Evolutionary conservation across 164 flowering plant genomes (phyloP).

Genomic region (Magnolia kwangsiensis): DNA sequence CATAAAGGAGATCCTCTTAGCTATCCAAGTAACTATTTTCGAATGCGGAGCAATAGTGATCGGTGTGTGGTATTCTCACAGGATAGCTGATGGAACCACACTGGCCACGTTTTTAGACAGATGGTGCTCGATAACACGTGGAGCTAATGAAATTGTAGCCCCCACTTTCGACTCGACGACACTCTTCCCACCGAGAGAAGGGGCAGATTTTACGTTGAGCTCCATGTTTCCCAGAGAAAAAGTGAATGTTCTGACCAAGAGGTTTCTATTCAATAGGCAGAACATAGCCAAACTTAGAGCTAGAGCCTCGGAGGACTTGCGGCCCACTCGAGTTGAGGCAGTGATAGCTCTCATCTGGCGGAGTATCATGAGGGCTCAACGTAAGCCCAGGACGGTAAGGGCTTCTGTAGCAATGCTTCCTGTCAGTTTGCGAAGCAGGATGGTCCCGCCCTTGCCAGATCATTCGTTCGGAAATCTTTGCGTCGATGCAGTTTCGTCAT

Average conservation of each 20-base stretch:
- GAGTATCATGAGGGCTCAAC: background rate
- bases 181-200: background rate
- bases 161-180: background rate
- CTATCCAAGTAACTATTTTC: constrained; percentile 20
- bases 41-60: constrained; percentile 24
- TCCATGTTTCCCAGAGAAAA: background rate
- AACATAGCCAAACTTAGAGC: background rate
- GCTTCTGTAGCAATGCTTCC: constrained; percentile 23
- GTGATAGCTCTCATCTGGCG: constrained; percentile 1
- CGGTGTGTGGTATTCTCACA: constrained; percentile 24
- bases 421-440: constrained; percentile 14
- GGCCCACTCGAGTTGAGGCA: background rate
- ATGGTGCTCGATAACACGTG: constrained; percentile 21
- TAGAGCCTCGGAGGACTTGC: background rate
- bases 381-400: background rate
- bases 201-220: background rate
- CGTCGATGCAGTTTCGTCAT: background rate
- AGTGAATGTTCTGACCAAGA: background rate
- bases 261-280: background rate
- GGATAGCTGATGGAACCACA: constrained; percentile 18
- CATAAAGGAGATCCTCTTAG: background rate
- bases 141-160: background rate
- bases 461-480: constrained; percentile 35
- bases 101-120: constrained; percentile 17
- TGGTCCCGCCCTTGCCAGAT: constrained; percentile 8